Conservation (phyloP, 495 filamentous ascomycete genomes). For the Xylaria longipes region DNA sequence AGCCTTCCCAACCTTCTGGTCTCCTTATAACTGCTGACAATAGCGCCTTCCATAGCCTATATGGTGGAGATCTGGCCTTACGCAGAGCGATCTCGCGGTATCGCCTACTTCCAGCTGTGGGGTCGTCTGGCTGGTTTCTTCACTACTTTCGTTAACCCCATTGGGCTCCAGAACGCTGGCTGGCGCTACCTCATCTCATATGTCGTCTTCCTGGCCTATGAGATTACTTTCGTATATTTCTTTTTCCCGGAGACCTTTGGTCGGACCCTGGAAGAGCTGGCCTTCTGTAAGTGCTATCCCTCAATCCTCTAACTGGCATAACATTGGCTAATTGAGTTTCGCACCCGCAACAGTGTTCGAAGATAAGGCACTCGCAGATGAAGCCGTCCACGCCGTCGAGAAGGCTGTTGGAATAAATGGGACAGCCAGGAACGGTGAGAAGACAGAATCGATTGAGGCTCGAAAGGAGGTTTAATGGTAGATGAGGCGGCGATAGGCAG, state of each 20-base stretch:
- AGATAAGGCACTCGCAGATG: slow-evolving; percentile 48
- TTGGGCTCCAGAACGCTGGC: slow-evolving; percentile 61
- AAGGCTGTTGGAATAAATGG: slow-evolving; percentile 40
- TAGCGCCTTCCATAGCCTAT: slow-evolving; percentile 50
- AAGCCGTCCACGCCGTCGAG: slow-evolving; percentile 47
- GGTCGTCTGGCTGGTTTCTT: slow-evolving; percentile 55
- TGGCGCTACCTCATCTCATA: slow-evolving; percentile 64
- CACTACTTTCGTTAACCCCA: slow-evolving; percentile 69
- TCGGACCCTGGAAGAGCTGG: slow-evolving; percentile 68
- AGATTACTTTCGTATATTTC: slow-evolving; percentile 65
- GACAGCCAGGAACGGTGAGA: not conserved
- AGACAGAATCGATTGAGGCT: not conserved
- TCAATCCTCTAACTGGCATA: not conserved
- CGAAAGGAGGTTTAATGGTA: slow-evolving; percentile 5
- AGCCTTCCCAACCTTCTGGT: slow-evolving; percentile 22
- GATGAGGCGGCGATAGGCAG: not conserved
- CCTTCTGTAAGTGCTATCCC: slow-evolving; percentile 58
- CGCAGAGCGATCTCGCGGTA: slow-evolving; percentile 64
- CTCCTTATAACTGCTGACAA: slow-evolving; percentile 3
- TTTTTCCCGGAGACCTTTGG: slow-evolving; percentile 69
- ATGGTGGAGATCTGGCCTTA: slow-evolving; percentile 71
- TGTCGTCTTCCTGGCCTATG: slow-evolving; percentile 64
- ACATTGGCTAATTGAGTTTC: slow-evolving; percentile 21
- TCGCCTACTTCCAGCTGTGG: slow-evolving; percentile 69
- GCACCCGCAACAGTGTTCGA: slow-evolving; percentile 48